Evolutionary conservation across 225 moss, liverwort and hornwort genomes (phyloP).

Genomic region (Bryum argenteum): DNA sequence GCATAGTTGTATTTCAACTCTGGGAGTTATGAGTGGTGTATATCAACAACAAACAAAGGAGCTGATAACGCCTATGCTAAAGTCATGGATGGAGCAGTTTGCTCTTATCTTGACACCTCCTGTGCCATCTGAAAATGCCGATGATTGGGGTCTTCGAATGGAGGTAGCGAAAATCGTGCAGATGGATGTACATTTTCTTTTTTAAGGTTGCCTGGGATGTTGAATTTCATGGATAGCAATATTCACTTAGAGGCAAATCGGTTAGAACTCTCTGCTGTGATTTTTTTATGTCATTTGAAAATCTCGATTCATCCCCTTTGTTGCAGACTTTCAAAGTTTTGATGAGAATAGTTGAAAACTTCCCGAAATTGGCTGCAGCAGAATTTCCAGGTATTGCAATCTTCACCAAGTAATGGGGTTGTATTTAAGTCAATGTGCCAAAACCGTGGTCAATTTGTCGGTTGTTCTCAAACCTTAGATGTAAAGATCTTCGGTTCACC

Average conservation of each 20-base stretch:
- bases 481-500: not conserved
- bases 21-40: conserved; percentile 92
- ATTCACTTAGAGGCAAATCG: not conserved
- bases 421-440: conserved; percentile 10
- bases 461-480: too few relatives aligned
- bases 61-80: conserved; percentile 85
- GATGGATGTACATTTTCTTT: not conserved
- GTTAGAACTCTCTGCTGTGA: conserved; percentile 2
- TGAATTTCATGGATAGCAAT: not conserved
- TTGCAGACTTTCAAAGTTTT: conserved; percentile 79
- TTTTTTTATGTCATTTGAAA: conserved; percentile 4
- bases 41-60: conserved; percentile 79
- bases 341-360: conserved; percentile 85
- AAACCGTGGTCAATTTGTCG: not conserved
- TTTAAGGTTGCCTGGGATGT: conserved; percentile 2
- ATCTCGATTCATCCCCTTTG: conserved; percentile 16
- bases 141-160: conserved; percentile 88
- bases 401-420: not conserved
- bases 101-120: conserved; percentile 70
- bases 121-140: conserved; percentile 78
- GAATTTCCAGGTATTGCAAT: conserved; percentile 80
- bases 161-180: conserved; percentile 53
- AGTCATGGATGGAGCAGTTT: conserved; percentile 86
- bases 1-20: conserved; percentile 87
- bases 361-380: conserved; percentile 74